Conservation (phyloP, 1,284 basidiomycete species). For the Lignosus rhinocerotis region DNA sequence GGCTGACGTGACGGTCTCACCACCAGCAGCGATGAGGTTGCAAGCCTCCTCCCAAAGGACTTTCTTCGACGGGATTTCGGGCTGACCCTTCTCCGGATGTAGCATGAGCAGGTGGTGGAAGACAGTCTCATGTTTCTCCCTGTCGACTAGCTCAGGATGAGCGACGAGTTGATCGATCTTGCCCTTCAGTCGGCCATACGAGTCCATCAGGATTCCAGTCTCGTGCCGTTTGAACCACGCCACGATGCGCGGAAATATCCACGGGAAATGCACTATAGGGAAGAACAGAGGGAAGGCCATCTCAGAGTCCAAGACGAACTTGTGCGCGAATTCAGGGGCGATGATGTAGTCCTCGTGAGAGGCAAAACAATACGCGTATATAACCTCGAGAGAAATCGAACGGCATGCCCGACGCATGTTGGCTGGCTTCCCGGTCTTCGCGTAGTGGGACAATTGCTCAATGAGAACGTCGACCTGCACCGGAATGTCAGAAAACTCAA, state of each 20-base stretch:
- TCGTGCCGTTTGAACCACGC: not conserved
- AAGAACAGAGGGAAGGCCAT: not conserved
- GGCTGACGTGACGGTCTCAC: not conserved
- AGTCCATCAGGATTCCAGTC: not conserved
- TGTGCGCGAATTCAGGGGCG: not conserved
- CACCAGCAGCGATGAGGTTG: not conserved
- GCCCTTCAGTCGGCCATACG: not conserved
- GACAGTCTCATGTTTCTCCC: not conserved
- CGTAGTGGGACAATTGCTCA: not conserved
- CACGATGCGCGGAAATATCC: not conserved
- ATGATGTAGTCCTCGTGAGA: not conserved
- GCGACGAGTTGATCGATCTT: not conserved
- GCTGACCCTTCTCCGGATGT: not conserved
- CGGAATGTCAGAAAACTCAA: not conserved
- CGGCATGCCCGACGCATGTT: slow-evolving; percentile 1
- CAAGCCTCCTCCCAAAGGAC: not conserved
- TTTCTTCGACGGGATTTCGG: not conserved
- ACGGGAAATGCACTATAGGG: not conserved
- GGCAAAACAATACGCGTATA: not conserved
- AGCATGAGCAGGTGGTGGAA: slow-evolving; percentile 1
- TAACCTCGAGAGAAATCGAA: not conserved
- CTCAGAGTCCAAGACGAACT: not conserved
- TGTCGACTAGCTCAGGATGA: not conserved
- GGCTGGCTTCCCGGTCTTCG: not conserved
- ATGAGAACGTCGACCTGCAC: not conserved